Percentiles rank a stretch among this genome's conserved stretches.
Evolutionary conservation across 1,284 basidiomycete species (phyloP).

Genomic region (Fomitopsis pinicola): DNA sequence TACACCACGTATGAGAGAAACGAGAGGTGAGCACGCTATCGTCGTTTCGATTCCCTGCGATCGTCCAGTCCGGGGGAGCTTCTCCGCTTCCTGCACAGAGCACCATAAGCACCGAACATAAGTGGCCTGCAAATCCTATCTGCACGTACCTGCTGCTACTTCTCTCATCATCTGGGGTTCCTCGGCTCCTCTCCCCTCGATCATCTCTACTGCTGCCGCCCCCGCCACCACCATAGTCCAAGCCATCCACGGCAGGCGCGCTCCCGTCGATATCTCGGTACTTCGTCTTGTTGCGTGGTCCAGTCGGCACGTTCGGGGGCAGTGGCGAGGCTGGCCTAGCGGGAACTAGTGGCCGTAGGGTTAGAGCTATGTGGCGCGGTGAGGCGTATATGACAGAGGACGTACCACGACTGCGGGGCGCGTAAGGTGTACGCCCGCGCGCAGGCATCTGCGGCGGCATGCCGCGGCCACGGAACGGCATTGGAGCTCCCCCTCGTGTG

Average conservation of each 20-base stretch:
- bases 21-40: conserved; percentile 14
- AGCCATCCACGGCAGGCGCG: conserved; percentile 74
- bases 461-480: conserved; percentile 52
- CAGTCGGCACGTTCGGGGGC: conserved; percentile 79
- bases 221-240: conserved; percentile 72
- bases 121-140: conserved; percentile 1
- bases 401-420: conserved; percentile 35
- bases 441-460: conserved; percentile 29
- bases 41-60: conserved; percentile 28
- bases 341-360: conserved; percentile 29
- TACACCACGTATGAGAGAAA: conserved; percentile 3
- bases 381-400: conserved; percentile 14
- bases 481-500: conserved; percentile 38
- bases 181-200: conserved; percentile 29
- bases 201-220: conserved; percentile 22
- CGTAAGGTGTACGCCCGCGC: conserved; percentile 28
- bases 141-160: conserved; percentile 26
- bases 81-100: conserved; percentile 24
- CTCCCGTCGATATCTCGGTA: conserved; percentile 83
- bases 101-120: not conserved
- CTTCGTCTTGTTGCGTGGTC: conserved; percentile 80
- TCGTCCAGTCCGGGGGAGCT: conserved; percentile 28
- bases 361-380: conserved; percentile 27
- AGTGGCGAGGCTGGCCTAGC: conserved; percentile 74
- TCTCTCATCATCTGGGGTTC: conserved; percentile 23